These are phyloP conservation scores for Russula foetens DNA, from an alignment of 768 basidiomycete genomes.

Conservation along the genomic window DNA sequence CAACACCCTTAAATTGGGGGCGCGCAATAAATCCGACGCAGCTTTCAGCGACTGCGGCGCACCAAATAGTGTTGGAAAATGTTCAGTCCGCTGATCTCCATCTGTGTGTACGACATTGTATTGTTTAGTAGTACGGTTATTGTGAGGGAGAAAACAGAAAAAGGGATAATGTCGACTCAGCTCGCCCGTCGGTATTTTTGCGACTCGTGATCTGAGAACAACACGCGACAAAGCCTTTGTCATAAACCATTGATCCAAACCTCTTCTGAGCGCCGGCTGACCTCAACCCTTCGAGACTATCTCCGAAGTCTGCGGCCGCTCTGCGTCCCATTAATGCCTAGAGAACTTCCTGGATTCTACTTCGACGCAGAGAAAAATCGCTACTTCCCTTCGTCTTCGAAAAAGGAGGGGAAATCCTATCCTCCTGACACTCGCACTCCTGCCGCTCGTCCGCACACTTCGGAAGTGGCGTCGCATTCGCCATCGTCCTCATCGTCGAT, in stretches of 20 bases:
- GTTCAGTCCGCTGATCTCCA: slow-evolving; percentile 1
- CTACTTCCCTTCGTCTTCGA: slow-evolving; percentile 24
- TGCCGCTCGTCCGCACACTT: background rate
- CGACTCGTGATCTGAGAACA: background rate
- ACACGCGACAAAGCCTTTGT: too few species aligned
- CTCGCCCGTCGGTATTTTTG: too few species aligned
- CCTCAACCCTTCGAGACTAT: background rate
- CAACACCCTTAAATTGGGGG: background rate
- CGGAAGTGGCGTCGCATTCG: background rate
- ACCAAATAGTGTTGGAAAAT: background rate
- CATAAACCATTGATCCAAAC: background rate
- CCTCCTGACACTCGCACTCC: background rate
- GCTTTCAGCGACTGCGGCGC: background rate
- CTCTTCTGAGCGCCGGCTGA: background rate
- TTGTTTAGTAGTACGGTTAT: too few species aligned
- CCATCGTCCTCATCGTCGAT: background rate
- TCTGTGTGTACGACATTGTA: background rate
- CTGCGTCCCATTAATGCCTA: slow-evolving; percentile 16
- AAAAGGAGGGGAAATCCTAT: background rate
- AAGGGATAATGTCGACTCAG: background rate
- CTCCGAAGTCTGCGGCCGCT: background rate
- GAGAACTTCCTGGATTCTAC: slow-evolving; percentile 25
- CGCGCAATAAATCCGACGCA: background rate
- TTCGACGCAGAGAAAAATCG: slow-evolving; percentile 21
- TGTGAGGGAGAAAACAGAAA: too few species aligned